Base-by-base conservation (phyloP, 345 rosid genomes). In the Euphorbia pulcherrima region DNA sequence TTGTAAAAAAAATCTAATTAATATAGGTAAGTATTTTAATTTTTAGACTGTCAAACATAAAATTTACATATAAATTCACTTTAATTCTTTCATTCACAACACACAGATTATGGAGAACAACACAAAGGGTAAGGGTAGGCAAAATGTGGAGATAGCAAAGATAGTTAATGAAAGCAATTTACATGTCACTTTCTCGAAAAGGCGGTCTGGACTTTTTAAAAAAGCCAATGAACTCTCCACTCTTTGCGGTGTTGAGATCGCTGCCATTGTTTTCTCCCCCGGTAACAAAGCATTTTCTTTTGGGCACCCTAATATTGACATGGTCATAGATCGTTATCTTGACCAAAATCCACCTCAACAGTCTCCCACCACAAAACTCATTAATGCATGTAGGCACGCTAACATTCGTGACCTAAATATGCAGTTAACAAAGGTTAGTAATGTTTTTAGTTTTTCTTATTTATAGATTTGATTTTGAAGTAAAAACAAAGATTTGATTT, bases 381-480 rank as follows among this genome's bases (percentile, higher is more conserved):
- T 84, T 6, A 86, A 84, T 65, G 85, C 81, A 39, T 86, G 66
- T 56, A 77, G 83, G 21, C 81, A 81, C 8, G 83, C 77, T 2
- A 48, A 59, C 27, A 62, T 81, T 18, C 78, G 77, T 4, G 81
- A 86, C 21, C 92, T 86, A 54, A 88, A 88, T 68, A n/a, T 26
- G 23, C 72, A 65, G 46, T 60, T 72, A 59, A 64, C 75, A 48
- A 77, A 72, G 68, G 82, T 76, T 56, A 0, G 16, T 44, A 12
- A 44, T 44, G 13, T 7, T 44, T 6, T 12, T 44, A 7, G 12
- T 44, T 44, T 44, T 44, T 44, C 50, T 44, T 4, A 10, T 44
- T 6, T 41, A 8, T 41, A 1, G 7, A 41, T 41, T 14, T 6
- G 47, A 41, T 41, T 41, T n/a, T n/a, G n/a, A n/a, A n/a, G n/a